Evolutionary conservation across 257 asterid genomes (phyloP), one percentile per base, ranked within the genome.

Genomic region (Voacanga thouarsii): DNA sequence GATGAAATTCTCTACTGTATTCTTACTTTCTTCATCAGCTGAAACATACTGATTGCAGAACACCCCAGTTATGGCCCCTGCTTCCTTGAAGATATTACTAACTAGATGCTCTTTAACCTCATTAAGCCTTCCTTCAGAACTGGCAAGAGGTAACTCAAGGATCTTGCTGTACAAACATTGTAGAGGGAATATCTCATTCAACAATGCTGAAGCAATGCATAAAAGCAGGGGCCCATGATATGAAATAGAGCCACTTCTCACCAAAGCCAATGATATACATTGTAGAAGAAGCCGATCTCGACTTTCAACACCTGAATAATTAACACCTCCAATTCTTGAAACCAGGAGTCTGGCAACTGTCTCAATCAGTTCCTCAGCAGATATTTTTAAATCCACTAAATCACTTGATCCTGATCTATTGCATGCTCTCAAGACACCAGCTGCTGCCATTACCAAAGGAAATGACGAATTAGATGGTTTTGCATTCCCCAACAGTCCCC

Each of bases 181-280:
- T 86, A 95, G 81, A 79, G 99, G 97, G 88, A 91, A 95, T 56
- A 92, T 86, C 85, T 91, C 97, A 44, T 80, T 82, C 87, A 90
- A 72, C 82, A 95, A 80, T 65, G 94, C 91, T 73, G 82, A 80
- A 47, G 93, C 89, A 79, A 93, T 87, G 84, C 92, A 89, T 67
- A 79, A 79, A 67, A 89, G 86, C 72, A 90, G 79, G 75, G 92
- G 76, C 74, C 86, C 75, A 45, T 76, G 83, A 74, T 74, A 66
- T 14, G 97, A 86, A 81, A 93, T 81, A 26, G 89, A 84, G 71
- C 97, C 97, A 84, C 89, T 82, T 81, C 93, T 89, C 80, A 90
- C 90, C 81, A 91, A 77, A 83, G 97, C 99, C 77, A 95, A 83
- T 59, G 97, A 88, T 59, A 88, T 76, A 79, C 89, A 91, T 61